These are phyloP conservation scores for Ganoderma sp. DNA, from an alignment of 1,284 basidiomycete genomes.

Conservation along the genomic window DNA sequence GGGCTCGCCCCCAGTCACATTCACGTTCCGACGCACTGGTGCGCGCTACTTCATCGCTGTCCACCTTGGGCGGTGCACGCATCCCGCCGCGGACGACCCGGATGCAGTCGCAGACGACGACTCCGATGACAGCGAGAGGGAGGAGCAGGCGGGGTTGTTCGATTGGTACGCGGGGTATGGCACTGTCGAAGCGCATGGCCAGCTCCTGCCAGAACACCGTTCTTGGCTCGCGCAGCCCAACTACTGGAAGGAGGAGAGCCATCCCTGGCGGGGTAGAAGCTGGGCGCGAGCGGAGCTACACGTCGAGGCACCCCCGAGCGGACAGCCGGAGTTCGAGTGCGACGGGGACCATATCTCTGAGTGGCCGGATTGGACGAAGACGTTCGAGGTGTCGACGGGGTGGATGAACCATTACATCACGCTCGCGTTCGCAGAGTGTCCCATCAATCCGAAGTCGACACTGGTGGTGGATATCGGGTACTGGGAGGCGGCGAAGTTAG, in stretches of 20 bases:
- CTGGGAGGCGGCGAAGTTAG: conserved; percentile 1
- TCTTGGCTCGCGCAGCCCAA: background rate
- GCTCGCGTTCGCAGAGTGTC: background rate
- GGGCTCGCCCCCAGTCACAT: background rate
- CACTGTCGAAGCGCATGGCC: background rate
- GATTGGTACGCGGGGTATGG: background rate
- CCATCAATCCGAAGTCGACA: background rate
- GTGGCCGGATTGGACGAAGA: conserved; percentile 6
- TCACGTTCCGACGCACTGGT: background rate
- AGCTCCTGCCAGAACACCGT: background rate
- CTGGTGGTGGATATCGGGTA: background rate
- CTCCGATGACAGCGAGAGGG: background rate
- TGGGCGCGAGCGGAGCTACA: background rate
- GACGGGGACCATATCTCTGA: background rate
- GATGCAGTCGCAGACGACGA: background rate
- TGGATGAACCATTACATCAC: conserved; percentile 5
- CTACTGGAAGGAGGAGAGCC: conserved; percentile 6
- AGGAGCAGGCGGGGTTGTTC: background rate
- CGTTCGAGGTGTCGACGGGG: conserved; percentile 2
- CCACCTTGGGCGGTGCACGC: background rate
- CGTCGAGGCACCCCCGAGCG: background rate
- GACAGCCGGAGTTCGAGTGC: background rate
- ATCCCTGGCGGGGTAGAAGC: background rate
- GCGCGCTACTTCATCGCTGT: background rate
- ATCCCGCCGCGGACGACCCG: background rate